phyloP scores from a whole-genome alignment of 2,329 filamentous ascomycete genomes.

The Aureobasidium sp. region DNA sequence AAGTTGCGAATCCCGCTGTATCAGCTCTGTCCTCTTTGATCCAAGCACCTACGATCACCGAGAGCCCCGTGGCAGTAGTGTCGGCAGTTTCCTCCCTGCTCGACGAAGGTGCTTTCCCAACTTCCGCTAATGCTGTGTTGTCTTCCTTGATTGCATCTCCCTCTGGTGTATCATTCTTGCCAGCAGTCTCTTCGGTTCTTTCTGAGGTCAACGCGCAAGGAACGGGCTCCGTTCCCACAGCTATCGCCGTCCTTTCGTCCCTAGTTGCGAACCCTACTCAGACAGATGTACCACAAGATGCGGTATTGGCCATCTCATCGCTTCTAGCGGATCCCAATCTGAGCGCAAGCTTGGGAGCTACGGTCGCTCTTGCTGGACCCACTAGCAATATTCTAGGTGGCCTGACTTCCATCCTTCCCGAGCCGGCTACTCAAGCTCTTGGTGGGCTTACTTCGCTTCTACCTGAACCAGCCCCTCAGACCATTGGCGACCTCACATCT shows the following conservation, averaged over 20 bases:
- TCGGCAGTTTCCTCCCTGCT: not conserved
- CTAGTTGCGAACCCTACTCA: not conserved
- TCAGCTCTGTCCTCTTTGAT: not conserved
- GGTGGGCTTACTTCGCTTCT: not conserved
- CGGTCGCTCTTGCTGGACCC: not conserved
- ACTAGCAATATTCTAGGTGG: not conserved
- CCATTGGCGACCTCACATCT: not conserved
- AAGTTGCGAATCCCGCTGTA: not conserved
- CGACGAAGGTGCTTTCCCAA: not conserved
- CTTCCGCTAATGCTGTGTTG: not conserved
- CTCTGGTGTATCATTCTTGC: not conserved
- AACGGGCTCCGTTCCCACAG: not conserved
- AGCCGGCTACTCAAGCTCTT: not conserved
- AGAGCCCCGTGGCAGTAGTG: not conserved
- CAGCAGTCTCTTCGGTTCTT: not conserved
- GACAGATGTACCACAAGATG: not conserved
- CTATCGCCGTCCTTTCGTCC: not conserved
- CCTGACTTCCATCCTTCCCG: not conserved
- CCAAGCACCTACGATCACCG: not conserved
- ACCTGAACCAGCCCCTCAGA: not conserved
- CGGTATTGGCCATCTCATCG: not conserved
- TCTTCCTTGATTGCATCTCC: not conserved
- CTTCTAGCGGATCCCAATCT: not conserved
- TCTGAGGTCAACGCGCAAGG: not conserved
- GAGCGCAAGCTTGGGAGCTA: not conserved